Conservation (phyloP, 78 protist species). For the Thecamonas trahens region DNA sequence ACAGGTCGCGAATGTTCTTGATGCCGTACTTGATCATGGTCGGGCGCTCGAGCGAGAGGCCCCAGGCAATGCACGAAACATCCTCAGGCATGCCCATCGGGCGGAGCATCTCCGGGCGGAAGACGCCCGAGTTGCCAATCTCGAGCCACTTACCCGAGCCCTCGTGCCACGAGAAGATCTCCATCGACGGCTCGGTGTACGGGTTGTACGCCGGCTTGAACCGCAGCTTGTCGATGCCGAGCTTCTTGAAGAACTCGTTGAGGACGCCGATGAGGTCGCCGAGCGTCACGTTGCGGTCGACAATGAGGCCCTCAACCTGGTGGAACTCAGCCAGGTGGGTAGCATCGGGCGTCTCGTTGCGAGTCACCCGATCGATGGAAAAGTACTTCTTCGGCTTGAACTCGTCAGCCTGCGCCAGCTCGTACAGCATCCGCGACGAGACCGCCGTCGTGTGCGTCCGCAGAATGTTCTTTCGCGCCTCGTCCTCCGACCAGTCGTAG, state of each 20-base stretch:
- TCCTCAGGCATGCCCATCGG: slow-evolving; percentile 98
- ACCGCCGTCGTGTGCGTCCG: slow-evolving; percentile 99
- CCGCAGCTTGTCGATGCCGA: slow-evolving; percentile 73
- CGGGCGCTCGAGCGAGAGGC: slow-evolving; percentile 92
- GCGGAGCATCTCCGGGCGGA: slow-evolving; percentile 96
- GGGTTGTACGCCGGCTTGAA: slow-evolving; percentile 99
- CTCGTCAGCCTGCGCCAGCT: slow-evolving; percentile 46
- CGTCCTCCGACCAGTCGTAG: slow-evolving; percentile 88
- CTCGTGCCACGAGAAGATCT: slow-evolving; percentile 83
- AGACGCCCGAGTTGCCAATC: slow-evolving; percentile 85
- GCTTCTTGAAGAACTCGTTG: slow-evolving; percentile 76
- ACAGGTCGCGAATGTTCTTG: slow-evolving; percentile 88
- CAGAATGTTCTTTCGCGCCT: slow-evolving; percentile 85
- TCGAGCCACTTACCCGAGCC: slow-evolving; percentile 60
- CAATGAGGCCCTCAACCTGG: slow-evolving; percentile 96
- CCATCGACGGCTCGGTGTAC: slow-evolving; percentile 99
- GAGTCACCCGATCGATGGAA: slow-evolving; percentile 98
- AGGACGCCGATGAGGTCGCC: slow-evolving; percentile 89
- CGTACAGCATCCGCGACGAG: slow-evolving; percentile 87
- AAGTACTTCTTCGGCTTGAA: slow-evolving; percentile 87
- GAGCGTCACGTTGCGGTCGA: slow-evolving; percentile 82
- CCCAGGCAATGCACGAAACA: slow-evolving; percentile 93
- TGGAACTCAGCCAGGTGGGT: slow-evolving; percentile 99
- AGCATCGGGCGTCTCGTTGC: slow-evolving; percentile 97
- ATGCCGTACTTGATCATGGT: slow-evolving; percentile 93